Percentiles rank a stretch among this genome's conserved stretches.
Evolutionary conservation across 1,284 basidiomycete species (phyloP).

Genomic region (Rhodotorula sp.): DNA sequence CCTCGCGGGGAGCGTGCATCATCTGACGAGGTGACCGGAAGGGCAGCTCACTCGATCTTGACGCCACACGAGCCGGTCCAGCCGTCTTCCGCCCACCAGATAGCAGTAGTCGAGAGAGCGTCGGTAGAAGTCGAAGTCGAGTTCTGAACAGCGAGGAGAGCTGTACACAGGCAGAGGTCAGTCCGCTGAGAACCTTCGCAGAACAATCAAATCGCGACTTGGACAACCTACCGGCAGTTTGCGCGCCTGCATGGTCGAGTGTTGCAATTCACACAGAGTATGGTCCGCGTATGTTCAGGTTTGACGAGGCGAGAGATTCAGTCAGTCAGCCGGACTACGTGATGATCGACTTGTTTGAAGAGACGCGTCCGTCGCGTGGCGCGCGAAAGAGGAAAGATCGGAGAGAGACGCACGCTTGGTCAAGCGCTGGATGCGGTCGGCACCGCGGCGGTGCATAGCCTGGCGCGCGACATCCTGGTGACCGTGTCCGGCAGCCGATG

Average conservation of each 20-base stretch:
- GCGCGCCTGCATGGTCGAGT: neutral
- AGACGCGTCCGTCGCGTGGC: neutral
- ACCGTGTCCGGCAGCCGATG: neutral
- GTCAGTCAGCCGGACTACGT: no score
- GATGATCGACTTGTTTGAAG: neutral
- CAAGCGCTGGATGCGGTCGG: constrained; percentile 3
- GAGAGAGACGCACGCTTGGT: constrained; percentile 13
- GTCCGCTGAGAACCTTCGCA: neutral
- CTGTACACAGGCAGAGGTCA: neutral
- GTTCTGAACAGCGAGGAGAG: constrained; percentile 6
- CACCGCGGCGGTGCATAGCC: constrained; percentile 20
- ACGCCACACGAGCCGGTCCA: constrained; percentile 29
- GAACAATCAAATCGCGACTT: no score
- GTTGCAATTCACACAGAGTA: neutral
- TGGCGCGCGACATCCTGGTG: neutral
- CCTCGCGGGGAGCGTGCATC: no score
- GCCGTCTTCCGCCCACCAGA: constrained; percentile 27
- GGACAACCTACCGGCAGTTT: neutral
- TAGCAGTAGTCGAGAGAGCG: constrained; percentile 24
- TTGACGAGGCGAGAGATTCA: neutral
- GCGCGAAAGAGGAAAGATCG: neutral
- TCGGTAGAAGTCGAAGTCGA: constrained; percentile 6
- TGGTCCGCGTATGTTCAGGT: neutral
- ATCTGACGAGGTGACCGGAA: neutral
- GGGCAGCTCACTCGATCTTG: constrained; percentile 9